These are phyloP conservation scores for Cephaloascus fragrans DNA, from an alignment of 805 yeast genomes.

Conservation along the genomic window DNA sequence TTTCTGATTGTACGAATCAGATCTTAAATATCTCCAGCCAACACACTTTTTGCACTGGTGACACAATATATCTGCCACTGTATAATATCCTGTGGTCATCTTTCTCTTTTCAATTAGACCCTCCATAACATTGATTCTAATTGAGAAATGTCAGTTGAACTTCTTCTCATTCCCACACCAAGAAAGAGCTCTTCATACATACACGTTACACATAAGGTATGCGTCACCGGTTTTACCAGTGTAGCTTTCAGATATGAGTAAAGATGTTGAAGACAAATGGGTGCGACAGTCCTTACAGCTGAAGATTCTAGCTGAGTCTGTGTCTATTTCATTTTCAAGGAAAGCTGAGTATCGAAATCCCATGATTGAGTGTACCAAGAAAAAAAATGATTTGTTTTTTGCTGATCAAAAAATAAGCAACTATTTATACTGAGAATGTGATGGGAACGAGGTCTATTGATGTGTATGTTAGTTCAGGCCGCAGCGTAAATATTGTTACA, in stretches of 20 bases:
- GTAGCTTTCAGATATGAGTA: slow-evolving; percentile 27
- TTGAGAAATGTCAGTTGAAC: slow-evolving; percentile 16
- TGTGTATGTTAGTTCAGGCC: no score
- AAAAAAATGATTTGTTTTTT: no score
- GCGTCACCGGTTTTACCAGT: slow-evolving; percentile 52
- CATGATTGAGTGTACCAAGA: slow-evolving; percentile 15
- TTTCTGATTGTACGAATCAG: slow-evolving; percentile 33
- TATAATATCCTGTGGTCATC: slow-evolving; percentile 54
- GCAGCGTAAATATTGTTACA: no score
- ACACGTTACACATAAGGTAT: slow-evolving; percentile 37
- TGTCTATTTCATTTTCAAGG: slow-evolving; percentile 20
- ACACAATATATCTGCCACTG: slow-evolving; percentile 48
- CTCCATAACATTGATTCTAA: slow-evolving; percentile 28
- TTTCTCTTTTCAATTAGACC: slow-evolving; percentile 25
- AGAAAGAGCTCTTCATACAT: slow-evolving; percentile 6
- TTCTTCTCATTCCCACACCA: no score
- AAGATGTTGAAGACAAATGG: slow-evolving; percentile 15
- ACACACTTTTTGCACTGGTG: slow-evolving; percentile 41
- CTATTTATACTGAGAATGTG: no score
- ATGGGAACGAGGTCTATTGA: not conserved
- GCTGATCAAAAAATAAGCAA: no score
- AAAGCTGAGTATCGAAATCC: slow-evolving; percentile 37
- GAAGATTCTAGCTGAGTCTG: slow-evolving; percentile 9
- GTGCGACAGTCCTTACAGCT: slow-evolving; percentile 17
- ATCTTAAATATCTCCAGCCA: slow-evolving; percentile 57